Percentiles rank a stretch among this genome's conserved stretches.
phyloP scores from a whole-genome alignment of 73 alveolate genomes.

The Paramecium primaurelia region DNA sequence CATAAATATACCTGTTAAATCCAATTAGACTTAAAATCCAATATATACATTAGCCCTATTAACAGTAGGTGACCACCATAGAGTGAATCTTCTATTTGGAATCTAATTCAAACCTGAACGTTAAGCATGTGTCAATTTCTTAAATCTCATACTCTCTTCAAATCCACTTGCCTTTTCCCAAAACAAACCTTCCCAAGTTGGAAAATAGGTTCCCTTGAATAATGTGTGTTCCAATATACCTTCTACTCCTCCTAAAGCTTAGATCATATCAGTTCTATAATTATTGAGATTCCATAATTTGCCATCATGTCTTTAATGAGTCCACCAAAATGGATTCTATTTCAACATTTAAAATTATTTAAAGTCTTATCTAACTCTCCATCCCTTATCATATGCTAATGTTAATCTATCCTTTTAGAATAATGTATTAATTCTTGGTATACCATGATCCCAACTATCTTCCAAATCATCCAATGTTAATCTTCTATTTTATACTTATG shows the following conservation, averaged over 20 bases:
- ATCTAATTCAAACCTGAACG: constrained; percentile 99
- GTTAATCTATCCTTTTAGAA: constrained; percentile 99
- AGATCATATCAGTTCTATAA: constrained; percentile 99
- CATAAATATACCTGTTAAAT: constrained; percentile 99
- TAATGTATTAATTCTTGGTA: constrained; percentile 99
- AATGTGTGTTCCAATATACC: constrained; percentile 99
- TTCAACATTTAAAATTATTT: constrained; percentile 94
- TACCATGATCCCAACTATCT: constrained; percentile 99
- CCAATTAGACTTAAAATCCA: constrained; percentile 99
- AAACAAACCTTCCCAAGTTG: constrained; percentile 99
- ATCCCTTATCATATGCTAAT: constrained; percentile 99
- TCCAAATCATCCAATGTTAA: constrained; percentile 98
- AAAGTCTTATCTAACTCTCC: constrained; percentile 99
- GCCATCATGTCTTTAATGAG: constrained; percentile 99
- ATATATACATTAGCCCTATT: constrained; percentile 99
- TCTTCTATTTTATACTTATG: constrained; percentile 98
- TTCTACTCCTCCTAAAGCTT: constrained; percentile 99
- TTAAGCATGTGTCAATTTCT: constrained; percentile 99
- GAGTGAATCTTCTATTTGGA: constrained; percentile 99
- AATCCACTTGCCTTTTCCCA: constrained; percentile 99
- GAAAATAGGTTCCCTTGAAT: constrained; percentile 99
- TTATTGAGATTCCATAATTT: constrained; percentile 99
- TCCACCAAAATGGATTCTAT: constrained; percentile 99
- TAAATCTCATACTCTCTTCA: constrained; percentile 99
- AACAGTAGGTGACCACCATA: constrained; percentile 99